Conservation (phyloP, 176 grass and related monocot species). For the Stipa capillata region DNA sequence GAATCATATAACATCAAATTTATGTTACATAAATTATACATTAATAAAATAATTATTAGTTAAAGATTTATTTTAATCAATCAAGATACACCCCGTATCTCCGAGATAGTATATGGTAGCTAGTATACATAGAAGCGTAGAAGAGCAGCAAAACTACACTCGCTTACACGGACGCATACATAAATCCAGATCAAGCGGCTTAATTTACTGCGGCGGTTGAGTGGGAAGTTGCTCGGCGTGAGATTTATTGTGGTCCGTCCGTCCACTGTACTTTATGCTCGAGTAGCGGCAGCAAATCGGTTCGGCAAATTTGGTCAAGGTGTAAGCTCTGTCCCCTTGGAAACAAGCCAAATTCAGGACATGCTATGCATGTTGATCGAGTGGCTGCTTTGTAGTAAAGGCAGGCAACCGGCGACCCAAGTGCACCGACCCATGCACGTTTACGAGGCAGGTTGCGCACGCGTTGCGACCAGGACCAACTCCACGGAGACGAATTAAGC, state of each 20-base stretch:
- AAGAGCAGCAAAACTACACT: not conserved
- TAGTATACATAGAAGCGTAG: too few relatives aligned
- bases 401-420: not conserved
- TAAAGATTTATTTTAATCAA: too few relatives aligned
- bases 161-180: too few relatives aligned
- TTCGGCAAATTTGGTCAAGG: not conserved
- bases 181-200: not conserved
- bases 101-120: too few relatives aligned
- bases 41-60: too few relatives aligned
- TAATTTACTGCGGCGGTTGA: not conserved
- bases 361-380: too few relatives aligned
- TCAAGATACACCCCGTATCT: too few relatives aligned
- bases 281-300: not conserved
- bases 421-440: not conserved
- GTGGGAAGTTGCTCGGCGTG: not conserved
- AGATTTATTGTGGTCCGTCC: not conserved
- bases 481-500: not conserved
- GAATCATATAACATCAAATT: too few relatives aligned
- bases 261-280: not conserved
- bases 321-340: too few relatives aligned
- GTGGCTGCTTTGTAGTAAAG: too few relatives aligned
- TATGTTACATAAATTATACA: too few relatives aligned
- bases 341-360: not conserved
- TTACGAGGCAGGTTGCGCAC: not conserved
- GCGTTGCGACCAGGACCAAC: too few relatives aligned